phyloP scores from a whole-genome alignment of 208 protist species.

The Naegleria gruberi region DNA sequence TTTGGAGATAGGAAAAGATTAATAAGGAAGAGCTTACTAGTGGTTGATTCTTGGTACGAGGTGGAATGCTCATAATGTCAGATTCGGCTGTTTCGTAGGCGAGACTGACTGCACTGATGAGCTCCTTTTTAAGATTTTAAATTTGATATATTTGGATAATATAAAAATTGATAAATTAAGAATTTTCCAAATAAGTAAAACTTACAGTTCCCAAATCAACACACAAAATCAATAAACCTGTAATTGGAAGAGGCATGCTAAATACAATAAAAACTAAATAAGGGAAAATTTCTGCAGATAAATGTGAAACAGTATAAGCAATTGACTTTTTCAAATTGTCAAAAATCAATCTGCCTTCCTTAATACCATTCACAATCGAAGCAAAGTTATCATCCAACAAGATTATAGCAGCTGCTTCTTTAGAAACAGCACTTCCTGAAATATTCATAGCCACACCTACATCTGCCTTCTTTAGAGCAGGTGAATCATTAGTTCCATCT shows the following conservation, averaged over 20 bases:
- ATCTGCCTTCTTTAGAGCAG: slow-evolving; percentile 63
- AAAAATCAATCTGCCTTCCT: slow-evolving; percentile 74
- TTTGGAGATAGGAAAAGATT: slow-evolving; percentile 54
- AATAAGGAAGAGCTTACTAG: slow-evolving; percentile 54
- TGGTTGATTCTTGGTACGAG: slow-evolving; percentile 43
- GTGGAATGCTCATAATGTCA: slow-evolving; percentile 59
- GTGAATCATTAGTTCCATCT: slow-evolving; percentile 61
- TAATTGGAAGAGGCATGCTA: slow-evolving; percentile 48
- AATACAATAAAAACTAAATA: slow-evolving; percentile 49
- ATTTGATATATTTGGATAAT: too few relatives aligned
- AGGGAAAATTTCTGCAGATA: slow-evolving; percentile 55
- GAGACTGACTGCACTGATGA: slow-evolving; percentile 52
- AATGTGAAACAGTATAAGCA: slow-evolving; percentile 57
- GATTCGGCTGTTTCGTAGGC: slow-evolving; percentile 59
- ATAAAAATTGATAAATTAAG: too few relatives aligned
- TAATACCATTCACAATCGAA: slow-evolving; percentile 66
- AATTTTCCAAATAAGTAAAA: too few relatives aligned
- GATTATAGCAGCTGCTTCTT: slow-evolving; percentile 63
- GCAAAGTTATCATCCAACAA: slow-evolving; percentile 80
- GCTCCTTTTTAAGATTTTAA: too few relatives aligned
- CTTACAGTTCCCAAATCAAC: slow-evolving; percentile 62
- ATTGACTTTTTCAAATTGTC: slow-evolving; percentile 81
- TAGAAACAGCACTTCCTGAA: slow-evolving; percentile 52
- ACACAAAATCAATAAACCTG: slow-evolving; percentile 56
- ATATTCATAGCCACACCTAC: slow-evolving; percentile 80